Base-by-base conservation (phyloP, 2,329 filamentous ascomycete genomes). In the Boeremia exigua region DNA sequence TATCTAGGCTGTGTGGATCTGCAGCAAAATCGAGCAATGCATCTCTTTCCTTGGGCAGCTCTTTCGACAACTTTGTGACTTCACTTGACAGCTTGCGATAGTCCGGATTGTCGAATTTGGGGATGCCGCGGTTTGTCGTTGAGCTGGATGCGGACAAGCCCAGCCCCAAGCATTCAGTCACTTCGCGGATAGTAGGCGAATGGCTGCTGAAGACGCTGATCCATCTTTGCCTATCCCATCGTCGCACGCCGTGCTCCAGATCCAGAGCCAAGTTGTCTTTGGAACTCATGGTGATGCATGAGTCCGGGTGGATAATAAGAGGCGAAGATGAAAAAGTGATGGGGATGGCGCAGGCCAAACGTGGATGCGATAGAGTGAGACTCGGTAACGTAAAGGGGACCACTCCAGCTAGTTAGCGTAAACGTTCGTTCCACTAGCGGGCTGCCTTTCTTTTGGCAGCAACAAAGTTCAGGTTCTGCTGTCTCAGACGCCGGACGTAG, bases 91-190 rank as follows among this genome's bases (percentile, higher is more conserved):
- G 63, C 58, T 70, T 73, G 56, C 67, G 68, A 59, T 71, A 72
- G 40, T 75, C 70, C 27, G 72, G 72, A 37, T 72, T 72, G 65
- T 75, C 72, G 66, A 75, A 75, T 45, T 75, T 75, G 53, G 71
- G 71, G 49, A 75, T 75, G 61, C 72, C 72, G 51, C 71, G 69
- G 57, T 74, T 74, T 39, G 71, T 73, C 42, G 68, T 74, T 19
- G 68, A 71, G 54, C 67, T 69, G n/a, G 69, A 71, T 42, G 71
- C 69, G 17, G 69, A 71, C 38, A 73, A 57, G 57, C 70, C 70
- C 40, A 75, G 62, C 39, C 72, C 72, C 44, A 75, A 60, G 54
- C 68, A 72, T 59, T 75, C 72, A 38, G 71, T 74, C 27, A 75
- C 69, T 59, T 75, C 70, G 60, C 72, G 72, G 57, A 75, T 74